Evolutionary conservation across 352 stramenopile genomes (phyloP).

Genomic region (Globisporangium alternatum): DNA sequence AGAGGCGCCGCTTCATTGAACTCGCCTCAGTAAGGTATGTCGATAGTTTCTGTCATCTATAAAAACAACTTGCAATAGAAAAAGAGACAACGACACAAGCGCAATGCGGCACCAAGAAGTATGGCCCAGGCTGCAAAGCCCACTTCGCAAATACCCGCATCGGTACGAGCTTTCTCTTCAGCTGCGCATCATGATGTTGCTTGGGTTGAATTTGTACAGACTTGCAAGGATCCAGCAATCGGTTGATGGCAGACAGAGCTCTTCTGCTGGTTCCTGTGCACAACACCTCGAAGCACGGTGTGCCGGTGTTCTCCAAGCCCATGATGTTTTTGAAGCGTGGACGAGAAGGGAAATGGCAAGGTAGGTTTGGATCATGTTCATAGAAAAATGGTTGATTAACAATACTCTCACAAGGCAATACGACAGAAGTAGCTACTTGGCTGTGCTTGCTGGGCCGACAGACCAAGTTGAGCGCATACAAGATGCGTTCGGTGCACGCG

Average conservation of each 20-base stretch:
- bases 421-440: no score
- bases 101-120: background rate
- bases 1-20: background rate
- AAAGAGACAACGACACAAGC: background rate
- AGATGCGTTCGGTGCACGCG: background rate
- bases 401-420: no score
- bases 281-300: no score
- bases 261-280: no score
- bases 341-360: no score
- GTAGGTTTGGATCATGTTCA: no score
- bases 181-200: background rate
- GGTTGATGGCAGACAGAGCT: background rate
- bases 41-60: background rate
- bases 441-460: background rate
- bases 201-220: background rate
- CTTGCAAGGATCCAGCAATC: background rate
- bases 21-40: background rate
- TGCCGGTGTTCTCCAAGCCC: no score
- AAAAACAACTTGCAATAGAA: conserved; percentile 5
- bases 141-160: background rate
- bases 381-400: no score
- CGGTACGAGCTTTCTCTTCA: background rate
- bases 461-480: no score
- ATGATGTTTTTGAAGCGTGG: no score
- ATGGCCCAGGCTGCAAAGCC: background rate